Percentiles rank a stretch among this genome's conserved stretches.
Evolutionary conservation across 2,329 filamentous ascomycete species (phyloP).

Genomic region (Aspergillus luchuensis): DNA sequence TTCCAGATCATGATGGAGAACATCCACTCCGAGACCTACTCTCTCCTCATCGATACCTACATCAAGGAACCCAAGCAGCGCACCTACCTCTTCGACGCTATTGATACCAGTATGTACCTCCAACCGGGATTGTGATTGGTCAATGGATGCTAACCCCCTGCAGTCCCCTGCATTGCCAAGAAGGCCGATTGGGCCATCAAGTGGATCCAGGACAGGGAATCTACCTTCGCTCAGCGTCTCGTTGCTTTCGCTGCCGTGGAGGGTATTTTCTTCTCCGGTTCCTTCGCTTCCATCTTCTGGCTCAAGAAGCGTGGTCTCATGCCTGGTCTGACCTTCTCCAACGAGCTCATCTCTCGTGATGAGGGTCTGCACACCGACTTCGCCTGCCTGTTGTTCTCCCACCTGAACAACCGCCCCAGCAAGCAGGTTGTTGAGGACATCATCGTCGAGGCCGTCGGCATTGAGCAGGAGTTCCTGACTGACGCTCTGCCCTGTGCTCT

Average conservation of each 20-base stretch:
- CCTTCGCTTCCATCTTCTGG: constrained; percentile 99
- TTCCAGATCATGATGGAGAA: constrained; percentile 99
- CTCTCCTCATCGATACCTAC: constrained; percentile 97
- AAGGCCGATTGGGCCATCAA: constrained; percentile 97
- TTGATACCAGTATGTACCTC: constrained; percentile 82
- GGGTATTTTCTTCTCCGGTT: constrained; percentile 99
- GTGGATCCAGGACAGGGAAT: constrained; percentile 93
- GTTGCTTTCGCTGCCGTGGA: constrained; percentile 97
- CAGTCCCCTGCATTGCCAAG: constrained; percentile 93
- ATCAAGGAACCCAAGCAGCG: constrained; percentile 97
- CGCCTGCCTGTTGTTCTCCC: constrained; percentile 95
- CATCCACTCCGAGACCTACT: constrained; percentile 99
- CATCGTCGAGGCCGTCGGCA: constrained; percentile 89
- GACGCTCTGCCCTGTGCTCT: constrained; percentile 91
- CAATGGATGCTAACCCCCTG: constrained; percentile 30
- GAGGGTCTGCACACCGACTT: constrained; percentile 99
- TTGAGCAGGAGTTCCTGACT: constrained; percentile 97
- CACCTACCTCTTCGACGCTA: constrained; percentile 94
- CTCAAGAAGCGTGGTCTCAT: constrained; percentile 99
- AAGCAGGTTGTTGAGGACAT: constrained; percentile 80
- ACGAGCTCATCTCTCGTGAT: constrained; percentile 99
- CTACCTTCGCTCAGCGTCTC: constrained; percentile 91
- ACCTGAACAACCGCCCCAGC: constrained; percentile 86
- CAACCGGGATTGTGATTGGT: not conserved
- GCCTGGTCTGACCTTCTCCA: constrained; percentile 98